Percentiles rank a stretch among this genome's conserved stretches.
These are phyloP conservation scores for Fusarium sp. DNA, from an alignment of 2,329 filamentous ascomycete genomes.

Conservation along the genomic window DNA sequence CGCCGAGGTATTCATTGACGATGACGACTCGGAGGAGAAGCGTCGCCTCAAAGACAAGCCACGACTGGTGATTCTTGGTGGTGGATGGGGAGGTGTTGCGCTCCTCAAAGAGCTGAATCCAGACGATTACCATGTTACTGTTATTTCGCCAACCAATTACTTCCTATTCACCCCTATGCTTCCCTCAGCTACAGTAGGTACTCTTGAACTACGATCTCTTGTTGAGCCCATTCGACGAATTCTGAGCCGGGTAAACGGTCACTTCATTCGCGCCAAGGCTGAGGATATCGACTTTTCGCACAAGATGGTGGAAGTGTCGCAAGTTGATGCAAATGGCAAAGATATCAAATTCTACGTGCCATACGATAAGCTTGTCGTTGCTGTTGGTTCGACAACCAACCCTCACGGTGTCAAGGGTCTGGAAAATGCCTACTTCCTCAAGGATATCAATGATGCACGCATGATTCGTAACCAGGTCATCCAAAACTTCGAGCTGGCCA, in stretches of 20 bases:
- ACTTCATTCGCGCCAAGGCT: conserved; percentile 88
- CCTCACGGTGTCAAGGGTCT: conserved; percentile 95
- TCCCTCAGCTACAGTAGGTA: conserved; percentile 95
- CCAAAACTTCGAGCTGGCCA: conserved; percentile 88
- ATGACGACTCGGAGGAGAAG: conserved; percentile 80
- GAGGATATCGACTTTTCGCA: conserved; percentile 91
- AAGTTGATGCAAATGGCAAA: conserved; percentile 74
- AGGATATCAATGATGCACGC: conserved; percentile 92
- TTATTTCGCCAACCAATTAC: conserved; percentile 94
- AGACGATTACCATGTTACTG: conserved; percentile 93
- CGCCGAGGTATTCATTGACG: conserved; percentile 85
- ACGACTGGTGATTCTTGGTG: conserved; percentile 88
- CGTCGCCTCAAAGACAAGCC: conserved; percentile 83
- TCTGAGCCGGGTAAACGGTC: conserved; percentile 77
- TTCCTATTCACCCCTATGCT: conserved; percentile 99
- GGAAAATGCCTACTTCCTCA: conserved; percentile 92
- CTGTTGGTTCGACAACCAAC: conserved; percentile 91
- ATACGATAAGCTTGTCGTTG: conserved; percentile 95
- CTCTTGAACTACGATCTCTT: conserved; percentile 86
- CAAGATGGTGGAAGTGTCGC: conserved; percentile 87
- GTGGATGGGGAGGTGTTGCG: conserved; percentile 94
- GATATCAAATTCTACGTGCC: conserved; percentile 88
- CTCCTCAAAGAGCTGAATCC: conserved; percentile 89
- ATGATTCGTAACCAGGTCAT: conserved; percentile 88
- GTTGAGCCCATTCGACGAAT: conserved; percentile 94